A percentile compares a stretch with the other conserved stretches of the same genome.
These are phyloP conservation scores for Mycosarcoma mackinlayi DNA, from an alignment of 1,284 basidiomycete species.

Conservation along the genomic window DNA sequence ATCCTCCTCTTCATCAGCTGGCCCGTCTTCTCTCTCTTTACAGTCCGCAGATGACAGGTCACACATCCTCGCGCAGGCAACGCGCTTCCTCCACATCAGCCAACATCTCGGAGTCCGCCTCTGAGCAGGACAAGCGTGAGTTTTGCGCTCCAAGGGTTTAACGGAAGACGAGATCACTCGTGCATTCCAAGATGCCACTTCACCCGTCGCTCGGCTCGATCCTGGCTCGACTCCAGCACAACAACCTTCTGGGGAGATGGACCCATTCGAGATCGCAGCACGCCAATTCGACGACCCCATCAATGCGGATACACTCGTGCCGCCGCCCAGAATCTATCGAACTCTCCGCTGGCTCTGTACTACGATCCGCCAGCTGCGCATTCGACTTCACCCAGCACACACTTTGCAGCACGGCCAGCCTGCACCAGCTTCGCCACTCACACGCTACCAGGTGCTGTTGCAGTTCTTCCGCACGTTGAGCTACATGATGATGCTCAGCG, in stretches of 20 bases:
- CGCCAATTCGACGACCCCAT: slow-evolving; percentile 58
- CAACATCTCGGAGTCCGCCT: slow-evolving; percentile 30
- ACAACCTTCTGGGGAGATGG: slow-evolving; percentile 12
- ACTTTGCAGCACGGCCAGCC: neutral
- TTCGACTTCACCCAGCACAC: neutral
- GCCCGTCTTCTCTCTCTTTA: neutral
- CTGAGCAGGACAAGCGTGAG: slow-evolving; percentile 45
- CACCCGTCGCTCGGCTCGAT: slow-evolving; percentile 34
- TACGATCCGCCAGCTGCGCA: slow-evolving; percentile 32
- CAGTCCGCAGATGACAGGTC: slow-evolving; percentile 15
- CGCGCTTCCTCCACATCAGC: slow-evolving; percentile 63
- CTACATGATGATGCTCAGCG: slow-evolving; percentile 60
- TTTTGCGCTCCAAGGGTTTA: slow-evolving; percentile 63
- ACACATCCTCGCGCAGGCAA: slow-evolving; percentile 60
- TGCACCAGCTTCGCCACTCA: slow-evolving; percentile 30
- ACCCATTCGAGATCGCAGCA: slow-evolving; percentile 49
- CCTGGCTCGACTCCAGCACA: slow-evolving; percentile 8
- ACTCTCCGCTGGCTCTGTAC: slow-evolving; percentile 62
- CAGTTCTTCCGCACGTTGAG: slow-evolving; percentile 60
- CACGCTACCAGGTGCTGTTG: slow-evolving; percentile 62
- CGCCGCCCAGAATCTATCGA: slow-evolving; percentile 55
- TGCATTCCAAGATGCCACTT: slow-evolving; percentile 54
- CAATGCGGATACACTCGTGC: slow-evolving; percentile 23
- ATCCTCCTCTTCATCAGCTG: slow-evolving; percentile 1
- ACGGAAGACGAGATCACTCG: slow-evolving; percentile 54